phyloP scores from a whole-genome alignment of 2,329 filamentous ascomycete species.

The Escovopsis weberi region DNA sequence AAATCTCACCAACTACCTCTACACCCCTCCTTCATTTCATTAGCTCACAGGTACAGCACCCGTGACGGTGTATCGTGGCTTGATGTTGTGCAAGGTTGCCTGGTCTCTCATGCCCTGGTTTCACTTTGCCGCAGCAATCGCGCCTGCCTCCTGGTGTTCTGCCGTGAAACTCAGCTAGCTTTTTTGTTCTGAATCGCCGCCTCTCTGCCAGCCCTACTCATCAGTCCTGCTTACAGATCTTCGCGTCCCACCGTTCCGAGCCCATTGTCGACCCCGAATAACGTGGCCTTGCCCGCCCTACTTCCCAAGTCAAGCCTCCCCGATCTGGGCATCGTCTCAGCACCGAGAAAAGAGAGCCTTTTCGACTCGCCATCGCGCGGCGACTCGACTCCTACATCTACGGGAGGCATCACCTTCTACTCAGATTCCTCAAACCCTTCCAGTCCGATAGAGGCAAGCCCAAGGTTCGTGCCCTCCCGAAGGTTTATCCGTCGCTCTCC shows the following conservation, averaged over 20 bases:
- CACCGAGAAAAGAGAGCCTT: slow-evolving; percentile 12
- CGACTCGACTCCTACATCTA: slow-evolving; percentile 4
- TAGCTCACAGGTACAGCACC: neutral
- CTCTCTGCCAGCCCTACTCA: slow-evolving; percentile 7
- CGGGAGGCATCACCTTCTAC: slow-evolving; percentile 19
- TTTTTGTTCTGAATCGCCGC: slow-evolving; percentile 1
- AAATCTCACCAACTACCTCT: neutral
- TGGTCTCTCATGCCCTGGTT: slow-evolving; percentile 9
- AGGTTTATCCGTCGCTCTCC: neutral
- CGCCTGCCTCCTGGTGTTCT: slow-evolving; percentile 10
- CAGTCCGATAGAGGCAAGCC: slow-evolving; percentile 16
- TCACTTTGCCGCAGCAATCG: slow-evolving; percentile 7
- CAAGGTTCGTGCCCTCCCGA: slow-evolving; percentile 17
- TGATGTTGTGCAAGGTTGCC: slow-evolving; percentile 12
- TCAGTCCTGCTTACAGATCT: slow-evolving; percentile 24
- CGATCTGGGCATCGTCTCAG: slow-evolving; percentile 2
- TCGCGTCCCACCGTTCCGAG: slow-evolving; percentile 33
- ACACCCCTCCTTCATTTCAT: neutral
- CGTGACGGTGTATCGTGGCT: slow-evolving; percentile 4
- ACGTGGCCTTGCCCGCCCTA: slow-evolving; percentile 25
- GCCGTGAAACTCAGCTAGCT: slow-evolving; percentile 11
- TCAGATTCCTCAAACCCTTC: slow-evolving; percentile 23
- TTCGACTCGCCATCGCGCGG: slow-evolving; percentile 6
- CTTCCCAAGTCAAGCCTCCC: slow-evolving; percentile 22
- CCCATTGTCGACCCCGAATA: slow-evolving; percentile 32